Evolutionary conservation across 768 basidiomycete genomes (phyloP), one percentile per base, ranked within the genome.

Genomic region (Auricularia sp.): DNA sequence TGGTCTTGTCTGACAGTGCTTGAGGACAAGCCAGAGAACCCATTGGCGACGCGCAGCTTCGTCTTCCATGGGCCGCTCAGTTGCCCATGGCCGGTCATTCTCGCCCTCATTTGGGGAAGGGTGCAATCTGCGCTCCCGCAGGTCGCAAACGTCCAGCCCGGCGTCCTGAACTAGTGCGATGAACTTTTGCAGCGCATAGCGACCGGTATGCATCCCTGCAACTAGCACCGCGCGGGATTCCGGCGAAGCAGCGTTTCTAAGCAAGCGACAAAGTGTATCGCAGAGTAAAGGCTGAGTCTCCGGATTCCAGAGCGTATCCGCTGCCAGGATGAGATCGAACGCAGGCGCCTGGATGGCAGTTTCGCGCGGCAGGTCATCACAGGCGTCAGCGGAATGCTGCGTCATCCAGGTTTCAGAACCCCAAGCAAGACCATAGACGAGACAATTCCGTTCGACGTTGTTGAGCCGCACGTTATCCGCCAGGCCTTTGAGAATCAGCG

Each of bases 231-330:
- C 71, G 10, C 87, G 82, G 36, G 89, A 76, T 34, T 29, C 5
- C 51, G 24, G 14, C 14, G 21, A 14, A 1, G 73, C 64, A 10
- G 75, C 71, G 62, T 71, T 80, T 61, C 74, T 76, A 39, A 90
- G 77, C 18, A 82, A 82, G 66, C 68, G 64, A 54, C 74, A 74
- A 16, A 92, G 75, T 3, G 86, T 80, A 4, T 79, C 71, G 44
- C 89, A 73, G 63, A 90, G 84, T 10, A 79, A 67, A 0, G 61
- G 67, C 68, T 91, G 89, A 3, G 81, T 67, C 29, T 84, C 83
- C 3, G 86, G 73, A 70, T 90, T 88, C 90, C 89, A 92, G 1
- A 92, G 75, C 36, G 89, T 90, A 70, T 92, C 90, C 13, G 89
- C 86, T 0, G 89, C 88, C 29, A 90, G 67, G 37, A 92, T 75